Base-by-base conservation (phyloP, 2,329 filamentous ascomycete species). In the Fusarium stilboides region DNA sequence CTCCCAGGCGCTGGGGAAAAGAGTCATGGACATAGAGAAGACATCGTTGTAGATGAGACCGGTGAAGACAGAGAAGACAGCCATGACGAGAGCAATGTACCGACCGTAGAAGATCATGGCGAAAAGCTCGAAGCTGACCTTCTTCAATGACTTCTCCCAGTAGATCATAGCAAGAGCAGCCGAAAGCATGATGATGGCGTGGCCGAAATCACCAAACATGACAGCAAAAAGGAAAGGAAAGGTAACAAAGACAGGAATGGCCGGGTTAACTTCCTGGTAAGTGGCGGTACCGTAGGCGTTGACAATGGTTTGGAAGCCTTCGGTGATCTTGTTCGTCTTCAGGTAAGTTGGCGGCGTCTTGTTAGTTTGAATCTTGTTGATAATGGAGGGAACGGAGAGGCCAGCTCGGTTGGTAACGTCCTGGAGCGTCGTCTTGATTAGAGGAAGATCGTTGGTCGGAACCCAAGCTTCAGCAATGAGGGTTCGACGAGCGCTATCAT, bases 201-300 rank as follows among this genome's bases (percentile, higher is more conserved):
- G 96, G 52, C 96, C 97, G 62, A 97, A 91, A 81, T 99, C 96
- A 85, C 96, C 97, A 78, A 99, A 99, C 96, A 99, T 99, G 88
- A 99, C 96, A 50, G 96, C 96, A 78, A 99, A 99, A 67, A 99
- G 86, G 86, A 99, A 99, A n/a, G 97, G 96, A 82, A 99, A 99
- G 8, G 96, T 99, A 69, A 99, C 91, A 72, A 98, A 94, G 52
- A 97, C 96, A 37, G 95, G 95, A 22, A 99, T 87, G 66, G 94
- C 95, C 59, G 96, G 96, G 82, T 99, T 99, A 80, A 98, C 92
- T 83, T 99, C 96, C 73, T 92, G 92, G 82, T 99, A 99, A 71
- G 97, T 98, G 64, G 96, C 93, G 42, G 96, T 98, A 77, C 96
- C 97, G 77, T 99, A 99, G 28, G 97, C 96, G 76, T 99, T 95